Base-by-base conservation (phyloP, 1,284 basidiomycete species). In the Papiliotrema flavescens region DNA sequence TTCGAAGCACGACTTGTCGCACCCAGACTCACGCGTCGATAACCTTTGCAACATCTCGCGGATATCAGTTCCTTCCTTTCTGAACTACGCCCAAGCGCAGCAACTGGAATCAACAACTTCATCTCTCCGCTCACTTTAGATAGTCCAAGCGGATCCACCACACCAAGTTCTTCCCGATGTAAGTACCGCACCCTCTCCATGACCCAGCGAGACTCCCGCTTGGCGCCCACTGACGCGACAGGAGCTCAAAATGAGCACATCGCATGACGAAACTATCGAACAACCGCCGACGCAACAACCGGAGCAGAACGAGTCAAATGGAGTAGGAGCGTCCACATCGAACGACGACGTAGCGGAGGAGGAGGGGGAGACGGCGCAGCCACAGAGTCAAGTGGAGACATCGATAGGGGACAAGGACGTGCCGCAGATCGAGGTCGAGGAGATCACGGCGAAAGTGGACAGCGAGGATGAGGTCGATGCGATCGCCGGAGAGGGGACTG, bases 181-280 rank as follows among this genome's bases (percentile, higher is more conserved):
- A 48, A 22, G 46, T 46, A 14, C 17, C 4, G 32, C 20, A 3
- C 20, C 9, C 28, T 32, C 11, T 32, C 6, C 28, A 32, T 32
- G 11, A 11, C 28, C 6, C 28, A 32, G 28, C 28, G 11, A n/a
- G 11, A 32, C 28, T 6, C 28, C 28, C 11, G 28, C 28, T 32
- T 32, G 28, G 28, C 28, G 11, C 28, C 6, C 6, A 17, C 40
- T 42, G 28, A 41, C 42, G 19, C 19, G 14, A 13, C 34, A 63
- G 62, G 62, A 45, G 46, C 56, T 43, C 62, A 63, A 61, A 55
- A 63, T 63, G 62, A 63, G 55, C 49, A 51, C 57, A 55, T 39
- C 45, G 52, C 54, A 34, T 41, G 24, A 52, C 47, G 49, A 59
- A 49, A 32, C 28, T 32, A 32, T 32, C 28, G 47, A 60, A 49